Evolutionary conservation across 768 basidiomycete species (phyloP).

Genomic region (Suillus tomentosus): DNA sequence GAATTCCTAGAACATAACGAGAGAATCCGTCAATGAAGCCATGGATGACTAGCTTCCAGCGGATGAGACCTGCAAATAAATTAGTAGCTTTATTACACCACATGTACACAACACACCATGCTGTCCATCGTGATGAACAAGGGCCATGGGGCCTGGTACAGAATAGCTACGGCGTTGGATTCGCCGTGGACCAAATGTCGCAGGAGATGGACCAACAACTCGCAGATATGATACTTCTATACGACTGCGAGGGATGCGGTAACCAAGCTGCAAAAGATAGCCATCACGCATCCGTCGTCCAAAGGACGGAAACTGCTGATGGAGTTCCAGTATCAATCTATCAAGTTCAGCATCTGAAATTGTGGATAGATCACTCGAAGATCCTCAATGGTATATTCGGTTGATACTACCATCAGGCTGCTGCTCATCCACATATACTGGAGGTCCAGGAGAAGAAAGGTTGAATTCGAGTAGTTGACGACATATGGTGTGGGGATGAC

Average conservation of each 20-base stretch:
- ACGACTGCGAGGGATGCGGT: background rate
- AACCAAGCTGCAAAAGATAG: background rate
- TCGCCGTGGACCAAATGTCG: background rate
- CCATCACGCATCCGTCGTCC: background rate
- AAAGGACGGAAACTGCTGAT: background rate
- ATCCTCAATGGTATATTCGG: background rate
- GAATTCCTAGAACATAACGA: conserved; percentile 31
- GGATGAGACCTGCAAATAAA: conserved; percentile 25
- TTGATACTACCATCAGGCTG: background rate
- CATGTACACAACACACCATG: background rate
- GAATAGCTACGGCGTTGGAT: background rate
- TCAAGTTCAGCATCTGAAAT: background rate
- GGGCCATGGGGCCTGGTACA: background rate
- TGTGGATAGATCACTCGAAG: background rate
- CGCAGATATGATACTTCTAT: conserved; percentile 1
- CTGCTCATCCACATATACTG: background rate
- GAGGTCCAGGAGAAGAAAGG: background rate
- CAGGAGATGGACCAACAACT: conserved; percentile 1
- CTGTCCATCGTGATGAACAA: conserved; percentile 4
- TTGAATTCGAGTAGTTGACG: background rate
- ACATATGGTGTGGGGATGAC: background rate
- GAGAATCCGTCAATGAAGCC: conserved; percentile 31
- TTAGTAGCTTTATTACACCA: background rate
- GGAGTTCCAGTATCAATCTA: background rate
- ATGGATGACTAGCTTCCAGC: conserved; percentile 30